phyloP scores from a whole-genome alignment of 1,284 basidiomycete genomes.

The Bondarzewia mesenterica region DNA sequence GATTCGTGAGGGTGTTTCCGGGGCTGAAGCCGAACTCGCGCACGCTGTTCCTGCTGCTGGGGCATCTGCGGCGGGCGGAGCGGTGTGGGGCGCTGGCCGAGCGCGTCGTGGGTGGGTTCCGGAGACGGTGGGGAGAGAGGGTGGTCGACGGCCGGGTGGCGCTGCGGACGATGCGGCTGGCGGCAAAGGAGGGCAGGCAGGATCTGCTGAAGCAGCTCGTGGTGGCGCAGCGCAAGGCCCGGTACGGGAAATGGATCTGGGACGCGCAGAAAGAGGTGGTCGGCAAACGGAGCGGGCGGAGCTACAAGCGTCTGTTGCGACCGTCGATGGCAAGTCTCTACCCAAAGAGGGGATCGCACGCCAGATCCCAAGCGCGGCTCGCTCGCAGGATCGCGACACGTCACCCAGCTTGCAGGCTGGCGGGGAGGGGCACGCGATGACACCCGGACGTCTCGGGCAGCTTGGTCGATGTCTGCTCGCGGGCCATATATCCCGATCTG shows the following conservation, averaged over 20 bases:
- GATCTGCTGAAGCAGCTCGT: conserved; percentile 37
- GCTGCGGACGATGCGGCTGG: conserved; percentile 45
- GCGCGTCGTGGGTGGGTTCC: conserved; percentile 35
- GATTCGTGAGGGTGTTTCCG: conserved; percentile 38
- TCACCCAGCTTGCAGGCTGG: too few species aligned
- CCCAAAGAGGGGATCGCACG: neutral
- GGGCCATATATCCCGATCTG: neutral
- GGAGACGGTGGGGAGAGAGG: conserved; percentile 41
- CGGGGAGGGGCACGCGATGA: neutral
- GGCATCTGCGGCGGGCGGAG: conserved; percentile 36
- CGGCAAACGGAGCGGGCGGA: neutral
- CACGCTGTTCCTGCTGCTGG: conserved; percentile 55
- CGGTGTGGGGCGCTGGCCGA: conserved; percentile 45
- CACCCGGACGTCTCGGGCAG: neutral
- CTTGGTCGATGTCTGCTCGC: neutral
- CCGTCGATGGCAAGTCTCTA: neutral
- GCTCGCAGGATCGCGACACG: too few species aligned
- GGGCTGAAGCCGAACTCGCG: conserved; percentile 46
- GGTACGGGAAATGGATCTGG: conserved; percentile 16
- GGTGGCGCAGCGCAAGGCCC: conserved; percentile 14
- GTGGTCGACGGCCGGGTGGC: conserved; percentile 51
- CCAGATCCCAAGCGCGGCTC: too few species aligned
- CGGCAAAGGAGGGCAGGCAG: conserved; percentile 50
- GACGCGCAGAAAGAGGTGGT: neutral
- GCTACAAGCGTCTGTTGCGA: neutral